phyloP scores from a whole-genome alignment of 768 basidiomycete species.

The Candolleomyces eurysporus region DNA sequence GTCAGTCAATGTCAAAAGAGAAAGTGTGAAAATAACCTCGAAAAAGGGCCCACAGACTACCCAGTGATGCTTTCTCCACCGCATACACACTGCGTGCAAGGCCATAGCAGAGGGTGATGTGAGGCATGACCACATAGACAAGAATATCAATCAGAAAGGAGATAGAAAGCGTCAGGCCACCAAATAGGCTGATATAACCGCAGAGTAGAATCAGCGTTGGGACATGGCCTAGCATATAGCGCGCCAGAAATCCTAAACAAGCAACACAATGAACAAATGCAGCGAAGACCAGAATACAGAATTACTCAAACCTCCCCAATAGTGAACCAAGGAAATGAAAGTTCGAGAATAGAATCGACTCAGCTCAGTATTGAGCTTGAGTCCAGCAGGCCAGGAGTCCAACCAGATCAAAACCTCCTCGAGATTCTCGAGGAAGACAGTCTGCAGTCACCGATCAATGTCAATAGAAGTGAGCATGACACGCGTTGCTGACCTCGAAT shows the following conservation, averaged over 20 bases:
- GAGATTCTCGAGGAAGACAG: conserved; percentile 45
- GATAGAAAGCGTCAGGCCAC: conserved; percentile 12
- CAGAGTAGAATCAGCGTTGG: conserved; percentile 20
- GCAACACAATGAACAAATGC: neutral
- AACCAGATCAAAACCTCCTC: conserved; percentile 72
- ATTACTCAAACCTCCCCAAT: conserved; percentile 68
- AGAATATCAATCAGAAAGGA: conserved; percentile 12
- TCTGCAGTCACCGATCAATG: conserved; percentile 20
- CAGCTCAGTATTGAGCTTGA: conserved; percentile 96
- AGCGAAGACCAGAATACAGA: neutral
- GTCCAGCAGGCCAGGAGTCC: conserved; percentile 92
- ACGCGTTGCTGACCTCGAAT: conserved; percentile 37
- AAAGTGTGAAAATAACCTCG: conserved; percentile 50
- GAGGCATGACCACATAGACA: conserved; percentile 45
- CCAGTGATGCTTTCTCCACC: conserved; percentile 53
- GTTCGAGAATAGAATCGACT: conserved; percentile 78
- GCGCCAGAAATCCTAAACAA: neutral
- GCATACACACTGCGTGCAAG: conserved; percentile 61
- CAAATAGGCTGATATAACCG: conserved; percentile 23
- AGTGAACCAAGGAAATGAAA: conserved; percentile 59
- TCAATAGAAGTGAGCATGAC: neutral
- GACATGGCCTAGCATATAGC: conserved; percentile 16
- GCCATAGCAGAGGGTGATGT: conserved; percentile 69
- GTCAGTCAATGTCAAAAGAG: neutral
- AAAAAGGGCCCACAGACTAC: conserved; percentile 86